Evolutionary conservation across 2,329 filamentous ascomycete genomes (phyloP).

Genomic region (Fusarium sulawesiense): DNA sequence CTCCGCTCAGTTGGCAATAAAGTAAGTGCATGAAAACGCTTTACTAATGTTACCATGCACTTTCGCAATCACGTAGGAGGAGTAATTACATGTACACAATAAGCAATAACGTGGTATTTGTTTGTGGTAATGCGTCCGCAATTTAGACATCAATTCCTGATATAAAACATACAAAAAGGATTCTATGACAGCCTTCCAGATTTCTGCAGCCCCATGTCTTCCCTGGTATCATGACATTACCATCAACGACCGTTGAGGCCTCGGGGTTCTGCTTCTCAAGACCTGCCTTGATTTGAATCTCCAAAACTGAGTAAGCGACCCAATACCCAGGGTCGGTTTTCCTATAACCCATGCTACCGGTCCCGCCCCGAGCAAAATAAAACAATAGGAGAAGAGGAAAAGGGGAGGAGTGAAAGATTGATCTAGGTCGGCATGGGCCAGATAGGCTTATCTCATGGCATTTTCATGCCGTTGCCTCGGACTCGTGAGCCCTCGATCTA

Average conservation of each 20-base stretch:
- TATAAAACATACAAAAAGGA: slow-evolving; percentile 42
- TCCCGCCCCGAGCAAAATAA: slow-evolving; percentile 27
- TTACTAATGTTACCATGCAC: neutral
- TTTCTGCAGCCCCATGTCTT: slow-evolving; percentile 19
- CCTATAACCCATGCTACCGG: slow-evolving; percentile 24
- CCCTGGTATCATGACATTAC: slow-evolving; percentile 10
- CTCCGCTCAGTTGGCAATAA: neutral
- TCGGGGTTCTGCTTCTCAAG: slow-evolving; percentile 10
- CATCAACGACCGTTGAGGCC: neutral
- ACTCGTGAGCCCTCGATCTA: slow-evolving; percentile 8
- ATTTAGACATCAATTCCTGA: slow-evolving; percentile 27
- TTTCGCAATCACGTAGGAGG: neutral
- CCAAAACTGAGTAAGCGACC: slow-evolving; percentile 30
- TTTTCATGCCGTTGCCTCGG: slow-evolving; percentile 29
- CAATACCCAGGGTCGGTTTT: slow-evolving; percentile 6
- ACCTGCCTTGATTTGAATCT: slow-evolving; percentile 20
- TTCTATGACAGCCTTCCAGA: slow-evolving; percentile 19
- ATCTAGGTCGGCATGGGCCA: slow-evolving; percentile 6
- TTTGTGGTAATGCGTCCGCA: slow-evolving; percentile 21
- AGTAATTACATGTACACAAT: neutral
- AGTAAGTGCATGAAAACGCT: neutral
- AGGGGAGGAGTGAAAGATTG: neutral
- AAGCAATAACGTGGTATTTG: slow-evolving; percentile 9
- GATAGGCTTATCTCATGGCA: slow-evolving; percentile 27
- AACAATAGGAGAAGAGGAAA: slow-evolving; percentile 22